These are phyloP conservation scores for Chaetoceros tenuissimus DNA, from an alignment of 108 stramenopile species.

Conservation along the genomic window DNA sequence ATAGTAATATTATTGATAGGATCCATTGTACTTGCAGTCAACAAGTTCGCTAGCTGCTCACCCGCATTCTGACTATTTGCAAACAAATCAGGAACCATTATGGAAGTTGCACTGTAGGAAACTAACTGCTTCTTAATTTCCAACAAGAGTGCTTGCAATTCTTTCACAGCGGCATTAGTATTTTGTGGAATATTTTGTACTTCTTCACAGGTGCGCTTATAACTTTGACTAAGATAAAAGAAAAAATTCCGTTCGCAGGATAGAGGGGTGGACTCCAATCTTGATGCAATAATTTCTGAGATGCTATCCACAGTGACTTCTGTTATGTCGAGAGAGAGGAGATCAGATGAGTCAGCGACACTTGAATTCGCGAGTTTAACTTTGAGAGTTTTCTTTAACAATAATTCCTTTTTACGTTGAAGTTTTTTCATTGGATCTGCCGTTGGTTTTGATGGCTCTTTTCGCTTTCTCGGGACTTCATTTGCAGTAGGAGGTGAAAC, in stretches of 20 bases:
- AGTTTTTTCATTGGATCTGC: constrained; percentile 43
- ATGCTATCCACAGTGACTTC: constrained; percentile 32
- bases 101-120: constrained; percentile 61
- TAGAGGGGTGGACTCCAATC: constrained; percentile 28
- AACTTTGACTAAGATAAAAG: constrained; percentile 46
- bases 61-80: constrained; percentile 41
- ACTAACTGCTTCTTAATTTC: constrained; percentile 63
- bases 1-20: constrained; percentile 46
- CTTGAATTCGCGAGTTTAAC: no score
- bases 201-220: constrained; percentile 58
- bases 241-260: constrained; percentile 10
- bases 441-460: constrained; percentile 7
- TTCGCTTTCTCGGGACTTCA: constrained; percentile 6
- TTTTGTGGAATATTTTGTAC: constrained; percentile 32
- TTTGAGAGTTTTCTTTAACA: constrained; percentile 43
- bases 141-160: constrained; percentile 40
- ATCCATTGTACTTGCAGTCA: constrained; percentile 32
- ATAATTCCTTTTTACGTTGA: constrained; percentile 48
- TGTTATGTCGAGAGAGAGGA: constrained; percentile 8
- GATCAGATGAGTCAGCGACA: no score
- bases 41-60: constrained; percentile 43
- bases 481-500: no score
- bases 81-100: constrained; percentile 74
- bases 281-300: constrained; percentile 61
- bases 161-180: no score